Conservation (phyloP, 192 early-diverging fungal species). For the Coemansia sp. region DNA sequence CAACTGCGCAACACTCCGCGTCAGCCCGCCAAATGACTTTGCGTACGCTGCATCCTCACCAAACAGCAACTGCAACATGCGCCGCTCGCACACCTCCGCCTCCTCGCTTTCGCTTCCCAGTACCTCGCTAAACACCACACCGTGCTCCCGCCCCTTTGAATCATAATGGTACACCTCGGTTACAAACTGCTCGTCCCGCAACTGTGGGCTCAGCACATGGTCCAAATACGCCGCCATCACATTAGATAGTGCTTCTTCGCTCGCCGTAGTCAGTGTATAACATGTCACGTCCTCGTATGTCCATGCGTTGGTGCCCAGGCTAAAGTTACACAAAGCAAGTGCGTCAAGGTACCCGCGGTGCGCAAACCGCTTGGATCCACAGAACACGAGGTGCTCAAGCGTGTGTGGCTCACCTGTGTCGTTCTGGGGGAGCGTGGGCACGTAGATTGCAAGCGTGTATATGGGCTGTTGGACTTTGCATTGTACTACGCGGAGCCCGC, state of each 20-base stretch:
- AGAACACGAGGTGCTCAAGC: conserved; percentile 80
- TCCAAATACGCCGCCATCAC: conserved; percentile 78
- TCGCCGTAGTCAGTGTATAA: conserved; percentile 66
- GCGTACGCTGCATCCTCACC: conserved; percentile 59
- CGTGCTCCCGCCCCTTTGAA: conserved; percentile 65
- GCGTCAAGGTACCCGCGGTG: conserved; percentile 74
- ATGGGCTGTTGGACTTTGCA: conserved; percentile 66
- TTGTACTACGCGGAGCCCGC: conserved; percentile 62
- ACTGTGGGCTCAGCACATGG: conserved; percentile 74
- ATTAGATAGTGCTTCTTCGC: conserved; percentile 68
- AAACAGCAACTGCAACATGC: conserved; percentile 43
- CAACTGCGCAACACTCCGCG: conserved; percentile 66
- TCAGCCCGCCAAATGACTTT: conserved; percentile 76
- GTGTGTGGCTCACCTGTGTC: conserved; percentile 82
- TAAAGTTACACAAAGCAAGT: conserved; percentile 71
- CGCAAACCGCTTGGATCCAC: conserved; percentile 68
- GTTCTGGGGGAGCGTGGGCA: conserved; percentile 68
- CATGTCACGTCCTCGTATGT: conserved; percentile 63
- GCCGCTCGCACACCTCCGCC: conserved; percentile 54
- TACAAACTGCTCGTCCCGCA: conserved; percentile 70
- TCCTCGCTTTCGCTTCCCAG: conserved; percentile 71
- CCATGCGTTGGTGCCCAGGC: conserved; percentile 74
- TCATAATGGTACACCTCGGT: conserved; percentile 84
- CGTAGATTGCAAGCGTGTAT: conserved; percentile 65
- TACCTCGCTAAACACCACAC: conserved; percentile 82